A percentile compares a stretch with the other conserved stretches of the same genome.
Evolutionary conservation across 352 stramenopile species (phyloP).

Genomic region (Pythium aristosporum): DNA sequence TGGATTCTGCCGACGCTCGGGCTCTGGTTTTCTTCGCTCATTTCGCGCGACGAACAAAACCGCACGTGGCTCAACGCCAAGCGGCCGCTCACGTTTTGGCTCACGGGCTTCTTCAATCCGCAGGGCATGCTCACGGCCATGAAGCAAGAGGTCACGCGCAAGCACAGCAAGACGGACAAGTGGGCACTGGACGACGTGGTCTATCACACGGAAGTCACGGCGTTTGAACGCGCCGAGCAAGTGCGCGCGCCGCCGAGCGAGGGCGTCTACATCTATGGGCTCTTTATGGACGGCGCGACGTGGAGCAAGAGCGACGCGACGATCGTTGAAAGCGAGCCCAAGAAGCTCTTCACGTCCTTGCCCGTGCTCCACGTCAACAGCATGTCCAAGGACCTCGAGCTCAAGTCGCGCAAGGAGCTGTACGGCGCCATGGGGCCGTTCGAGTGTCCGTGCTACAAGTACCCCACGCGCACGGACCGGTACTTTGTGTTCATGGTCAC

Average conservation of each 20-base stretch:
- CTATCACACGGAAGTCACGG: conserved; percentile 96
- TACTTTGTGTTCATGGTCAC: conserved; percentile 98
- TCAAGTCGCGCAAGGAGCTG: conserved; percentile 91
- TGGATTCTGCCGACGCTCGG: conserved; percentile 96
- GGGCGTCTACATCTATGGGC: conserved; percentile 97
- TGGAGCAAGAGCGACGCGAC: conserved; percentile 94
- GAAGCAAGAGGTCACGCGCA: conserved; percentile 98
- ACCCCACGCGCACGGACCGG: conserved; percentile 91
- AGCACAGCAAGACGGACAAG: conserved; percentile 96
- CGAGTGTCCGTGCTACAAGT: conserved; percentile 98
- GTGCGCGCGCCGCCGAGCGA: conserved; percentile 85
- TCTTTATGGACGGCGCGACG: conserved; percentile 96
- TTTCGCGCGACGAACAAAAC: conserved; percentile 95
- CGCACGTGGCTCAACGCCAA: conserved; percentile 95
- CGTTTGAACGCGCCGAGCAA: conserved; percentile 92
- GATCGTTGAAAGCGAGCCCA: conserved; percentile 95
- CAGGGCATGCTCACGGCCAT: conserved; percentile 98
- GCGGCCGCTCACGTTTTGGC: conserved; percentile 95
- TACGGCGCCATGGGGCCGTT: conserved; percentile 92
- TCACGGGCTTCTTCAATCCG: conserved; percentile 98
- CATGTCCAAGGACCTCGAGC: conserved; percentile 92
- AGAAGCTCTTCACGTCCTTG: conserved; percentile 95
- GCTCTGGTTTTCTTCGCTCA: conserved; percentile 97
- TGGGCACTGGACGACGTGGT: conserved; percentile 98
- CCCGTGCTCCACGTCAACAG: conserved; percentile 96